Percentiles rank a stretch among this genome's conserved stretches.
These are phyloP conservation scores for Lichtheimia hyalospora DNA, from an alignment of 371 early-diverging fungal genomes.

Conservation along the genomic window DNA sequence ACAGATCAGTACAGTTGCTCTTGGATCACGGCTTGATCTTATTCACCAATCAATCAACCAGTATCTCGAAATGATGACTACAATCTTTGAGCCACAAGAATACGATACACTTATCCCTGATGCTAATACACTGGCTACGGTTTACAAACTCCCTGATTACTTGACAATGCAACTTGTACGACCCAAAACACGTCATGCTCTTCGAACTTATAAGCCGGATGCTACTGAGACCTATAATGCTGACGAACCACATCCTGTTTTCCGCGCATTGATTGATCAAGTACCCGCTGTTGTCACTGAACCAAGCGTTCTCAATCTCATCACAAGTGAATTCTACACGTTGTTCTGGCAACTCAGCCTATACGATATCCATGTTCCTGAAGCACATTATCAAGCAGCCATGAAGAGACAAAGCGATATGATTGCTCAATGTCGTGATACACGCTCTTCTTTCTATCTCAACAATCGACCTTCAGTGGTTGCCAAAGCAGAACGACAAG, in stretches of 20 bases:
- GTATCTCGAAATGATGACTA: conserved; percentile 63
- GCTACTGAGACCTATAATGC: conserved; percentile 13
- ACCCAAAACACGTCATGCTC: conserved; percentile 52
- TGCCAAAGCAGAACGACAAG: conserved; percentile 37
- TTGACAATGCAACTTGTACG: conserved; percentile 74
- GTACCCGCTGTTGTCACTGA: conserved; percentile 30
- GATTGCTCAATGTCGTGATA: conserved; percentile 40
- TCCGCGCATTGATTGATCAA: conserved; percentile 17
- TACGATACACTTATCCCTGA: conserved; percentile 62
- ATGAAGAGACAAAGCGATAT: conserved; percentile 58
- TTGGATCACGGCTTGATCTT: conserved; percentile 31
- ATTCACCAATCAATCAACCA: conserved; percentile 64
- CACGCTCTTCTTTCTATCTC: conserved; percentile 24
- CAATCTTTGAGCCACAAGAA: conserved; percentile 58
- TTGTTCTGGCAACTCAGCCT: conserved; percentile 86
- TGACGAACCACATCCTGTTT: conserved; percentile 23
- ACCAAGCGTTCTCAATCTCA: conserved; percentile 34
- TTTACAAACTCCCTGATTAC: conserved; percentile 69
- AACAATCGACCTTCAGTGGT: conserved; percentile 33
- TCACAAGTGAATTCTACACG: conserved; percentile 77
- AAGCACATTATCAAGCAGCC: conserved; percentile 67
- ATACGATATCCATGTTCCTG: conserved; percentile 83
- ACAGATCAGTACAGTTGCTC: conserved; percentile 57
- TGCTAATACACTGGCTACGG: conserved; percentile 52
- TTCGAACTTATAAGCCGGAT: conserved; percentile 16